Evolutionary conservation across 805 yeast species (phyloP).

Genomic region (Brettanomyces nanus): DNA sequence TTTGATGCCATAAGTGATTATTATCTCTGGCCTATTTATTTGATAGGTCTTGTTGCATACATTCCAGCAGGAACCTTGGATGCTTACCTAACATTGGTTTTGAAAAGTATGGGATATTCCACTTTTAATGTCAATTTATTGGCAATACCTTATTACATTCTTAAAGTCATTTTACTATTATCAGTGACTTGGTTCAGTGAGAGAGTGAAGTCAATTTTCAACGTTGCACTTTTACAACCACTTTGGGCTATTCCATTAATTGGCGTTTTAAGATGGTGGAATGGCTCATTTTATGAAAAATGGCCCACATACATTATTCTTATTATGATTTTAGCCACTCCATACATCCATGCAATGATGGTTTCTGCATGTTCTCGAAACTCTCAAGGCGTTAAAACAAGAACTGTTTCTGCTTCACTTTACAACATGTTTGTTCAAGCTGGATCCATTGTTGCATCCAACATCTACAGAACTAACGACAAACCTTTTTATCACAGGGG

Average conservation of each 20-base stretch:
- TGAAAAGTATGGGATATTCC: conserved; percentile 42
- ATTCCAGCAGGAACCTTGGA: conserved; percentile 30
- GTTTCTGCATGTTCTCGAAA: conserved; percentile 57
- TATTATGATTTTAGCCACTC: conserved; percentile 30
- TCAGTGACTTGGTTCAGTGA: conserved; percentile 31
- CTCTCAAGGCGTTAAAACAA: conserved; percentile 51
- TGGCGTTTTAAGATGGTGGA: conserved; percentile 22
- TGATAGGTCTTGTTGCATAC: conserved; percentile 34
- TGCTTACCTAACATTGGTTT: conserved; percentile 39
- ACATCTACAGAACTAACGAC: conserved; percentile 51
- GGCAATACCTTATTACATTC: conserved; percentile 39
- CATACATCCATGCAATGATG: conserved; percentile 45
- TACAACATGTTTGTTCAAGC: conserved; percentile 60
- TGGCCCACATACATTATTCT: conserved; percentile 22
- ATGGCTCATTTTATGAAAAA: conserved; percentile 17
- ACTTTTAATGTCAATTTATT: conserved; percentile 45
- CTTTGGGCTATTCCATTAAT: conserved; percentile 20
- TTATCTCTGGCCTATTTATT: conserved; percentile 48
- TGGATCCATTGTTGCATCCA: conserved; percentile 44
- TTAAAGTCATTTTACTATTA: conserved; percentile 30
- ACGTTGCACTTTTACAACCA: conserved; percentile 17
- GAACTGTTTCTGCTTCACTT: conserved; percentile 59
- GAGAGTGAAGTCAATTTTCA: conserved; percentile 21
- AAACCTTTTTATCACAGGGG: conserved; percentile 55
- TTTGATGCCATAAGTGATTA: conserved; percentile 36